Percentiles rank a stretch among this genome's conserved stretches.
phyloP scores from a whole-genome alignment of 495 filamentous ascomycete genomes.

The Beverwykella pulmonaria region DNA sequence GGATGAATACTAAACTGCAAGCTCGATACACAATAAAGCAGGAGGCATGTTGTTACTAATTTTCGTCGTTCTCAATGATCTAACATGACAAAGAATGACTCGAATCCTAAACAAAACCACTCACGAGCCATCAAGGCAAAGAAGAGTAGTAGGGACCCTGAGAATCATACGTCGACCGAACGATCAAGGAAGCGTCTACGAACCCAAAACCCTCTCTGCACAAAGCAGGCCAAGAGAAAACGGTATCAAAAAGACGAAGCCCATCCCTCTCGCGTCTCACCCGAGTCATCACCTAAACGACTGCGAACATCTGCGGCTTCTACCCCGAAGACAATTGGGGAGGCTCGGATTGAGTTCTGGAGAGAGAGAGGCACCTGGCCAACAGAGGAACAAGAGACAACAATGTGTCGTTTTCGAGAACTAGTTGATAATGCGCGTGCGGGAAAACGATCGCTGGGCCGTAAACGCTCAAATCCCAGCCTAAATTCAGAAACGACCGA shows the following conservation, averaged over 20 bases:
- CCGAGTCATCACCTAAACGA: slow-evolving; percentile 1
- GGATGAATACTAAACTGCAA: slow-evolving; percentile 1
- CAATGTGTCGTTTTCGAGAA: slow-evolving; percentile 14
- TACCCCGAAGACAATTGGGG: neutral
- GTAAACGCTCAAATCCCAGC: slow-evolving; percentile 30
- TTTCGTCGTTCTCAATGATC: slow-evolving; percentile 11
- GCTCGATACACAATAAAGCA: neutral
- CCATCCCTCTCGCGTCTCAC: neutral
- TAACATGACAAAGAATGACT: neutral
- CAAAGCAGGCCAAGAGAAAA: too few species aligned
- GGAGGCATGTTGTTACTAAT: slow-evolving; percentile 6
- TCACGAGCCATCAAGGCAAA: too few species aligned
- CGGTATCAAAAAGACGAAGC: too few species aligned
- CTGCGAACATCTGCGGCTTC: slow-evolving; percentile 3
- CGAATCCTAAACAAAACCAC: neutral
- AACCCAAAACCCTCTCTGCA: too few species aligned
- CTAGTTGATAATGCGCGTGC: slow-evolving; percentile 3
- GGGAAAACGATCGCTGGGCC: slow-evolving; percentile 42
- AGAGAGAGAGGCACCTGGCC: slow-evolving; percentile 5
- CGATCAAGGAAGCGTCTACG: too few species aligned
- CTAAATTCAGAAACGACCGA: slow-evolving; percentile 38
- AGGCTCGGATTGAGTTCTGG: slow-evolving; percentile 13
- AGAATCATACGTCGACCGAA: too few species aligned
- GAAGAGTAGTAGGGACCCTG: too few species aligned
- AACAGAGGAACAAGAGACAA: slow-evolving; percentile 20